A percentile compares a stretch with the other conserved stretches of the same genome.
Evolutionary conservation across 257 asterid species (phyloP).

Genomic region (Forsythia suspensa): DNA sequence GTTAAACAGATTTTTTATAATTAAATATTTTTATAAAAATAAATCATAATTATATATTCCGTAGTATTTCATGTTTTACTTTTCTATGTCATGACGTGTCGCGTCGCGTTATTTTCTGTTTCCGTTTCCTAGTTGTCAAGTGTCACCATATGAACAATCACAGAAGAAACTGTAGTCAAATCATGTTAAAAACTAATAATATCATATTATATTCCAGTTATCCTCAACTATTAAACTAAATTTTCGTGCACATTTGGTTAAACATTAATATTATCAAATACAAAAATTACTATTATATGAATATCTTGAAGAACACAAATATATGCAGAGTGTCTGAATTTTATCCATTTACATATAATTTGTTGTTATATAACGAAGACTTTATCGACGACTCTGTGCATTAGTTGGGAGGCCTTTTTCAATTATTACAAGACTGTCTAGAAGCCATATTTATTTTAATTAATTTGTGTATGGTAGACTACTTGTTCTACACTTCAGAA

Average conservation of each 20-base stretch:
- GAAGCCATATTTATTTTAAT: constrained; percentile 12
- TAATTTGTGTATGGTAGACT: constrained; percentile 15
- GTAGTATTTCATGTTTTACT: not conserved
- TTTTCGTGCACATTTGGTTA: constrained; percentile 34
- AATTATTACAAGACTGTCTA: constrained; percentile 18
- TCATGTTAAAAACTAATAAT: constrained; percentile 12
- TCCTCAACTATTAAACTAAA: constrained; percentile 27
- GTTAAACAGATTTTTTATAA: not conserved
- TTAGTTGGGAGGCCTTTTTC: constrained; percentile 44
- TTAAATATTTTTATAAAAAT: not conserved
- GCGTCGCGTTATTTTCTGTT: not conserved
- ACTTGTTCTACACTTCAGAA: constrained; percentile 28
- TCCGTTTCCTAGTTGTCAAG: constrained; percentile 11
- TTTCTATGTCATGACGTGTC: not conserved
- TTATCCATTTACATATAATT: constrained; percentile 21
- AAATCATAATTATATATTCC: not conserved
- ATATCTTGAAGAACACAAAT: constrained; percentile 39
- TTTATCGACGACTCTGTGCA: constrained; percentile 22
- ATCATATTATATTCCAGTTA: constrained; percentile 22
- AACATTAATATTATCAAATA: constrained; percentile 4
- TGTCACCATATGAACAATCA: constrained; percentile 31
- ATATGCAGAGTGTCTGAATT: constrained; percentile 1
- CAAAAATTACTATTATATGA: constrained; percentile 3
- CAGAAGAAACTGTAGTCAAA: constrained; percentile 28
- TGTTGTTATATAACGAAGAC: constrained; percentile 52